Conservation (phyloP, 306 rosid species). For the Malus domestica region ASM211411v1 NC_041800.1:22340233-22340732, state of each 20-base stretch:
- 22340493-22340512: neutral
- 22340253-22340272: too few relatives aligned
- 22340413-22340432: conserved; percentile 1
- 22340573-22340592: neutral
- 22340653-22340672: neutral
- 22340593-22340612: neutral
- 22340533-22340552: neutral
- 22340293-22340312: too few relatives aligned
- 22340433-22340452: neutral
- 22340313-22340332: too few relatives aligned
- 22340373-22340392: too few relatives aligned
- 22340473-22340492: neutral
- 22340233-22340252: too few relatives aligned
- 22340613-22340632: neutral
- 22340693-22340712: neutral
- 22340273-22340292: too few relatives aligned
- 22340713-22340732: neutral
- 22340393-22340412: conserved; percentile 15
- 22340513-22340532: neutral
- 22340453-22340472: neutral
- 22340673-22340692: neutral
- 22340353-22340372: too few relatives aligned
- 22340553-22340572: neutral
- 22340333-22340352: too few relatives aligned
- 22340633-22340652: neutral